Evolutionary conservation across 164 flowering plant genomes (phyloP).

Genomic region (Vitis labrusca): DNA sequence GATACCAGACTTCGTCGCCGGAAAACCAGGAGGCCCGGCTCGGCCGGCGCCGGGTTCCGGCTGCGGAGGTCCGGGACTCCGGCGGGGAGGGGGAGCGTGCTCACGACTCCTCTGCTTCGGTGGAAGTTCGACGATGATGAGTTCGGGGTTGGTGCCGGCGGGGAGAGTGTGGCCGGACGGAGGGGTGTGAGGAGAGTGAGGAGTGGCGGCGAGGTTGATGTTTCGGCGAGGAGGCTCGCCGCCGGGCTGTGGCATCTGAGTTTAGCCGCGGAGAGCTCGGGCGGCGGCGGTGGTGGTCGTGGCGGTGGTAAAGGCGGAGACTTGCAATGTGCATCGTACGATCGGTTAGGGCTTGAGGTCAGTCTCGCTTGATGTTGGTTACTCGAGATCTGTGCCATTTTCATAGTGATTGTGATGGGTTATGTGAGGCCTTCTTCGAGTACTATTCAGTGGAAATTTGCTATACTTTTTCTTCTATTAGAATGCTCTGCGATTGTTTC

Average conservation of each 20-base stretch:
- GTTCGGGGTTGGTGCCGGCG: slow-evolving; percentile 13
- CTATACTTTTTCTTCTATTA: too few species aligned
- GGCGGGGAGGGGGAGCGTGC: slow-evolving; percentile 57
- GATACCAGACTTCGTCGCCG: slow-evolving; percentile 25
- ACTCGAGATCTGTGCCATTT: too few species aligned
- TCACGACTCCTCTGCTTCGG: slow-evolving; percentile 77
- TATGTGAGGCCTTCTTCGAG: too few species aligned
- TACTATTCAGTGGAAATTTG: too few species aligned
- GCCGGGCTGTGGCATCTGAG: slow-evolving; percentile 68
- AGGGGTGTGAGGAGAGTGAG: slow-evolving; percentile 31
- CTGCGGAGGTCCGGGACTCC: slow-evolving; percentile 29
- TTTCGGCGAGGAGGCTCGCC: slow-evolving; percentile 85
- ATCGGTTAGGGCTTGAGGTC: too few species aligned
- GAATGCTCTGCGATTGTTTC: too few species aligned
- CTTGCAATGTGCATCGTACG: too few species aligned
- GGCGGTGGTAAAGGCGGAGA: slow-evolving; percentile 17
- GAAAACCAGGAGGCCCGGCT: slow-evolving; percentile 26
- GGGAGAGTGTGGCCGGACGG: slow-evolving; percentile 20
- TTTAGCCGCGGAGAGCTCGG: too few species aligned
- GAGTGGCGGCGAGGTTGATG: slow-evolving; percentile 19
- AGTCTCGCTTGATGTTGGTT: too few species aligned
- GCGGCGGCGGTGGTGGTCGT: slow-evolving; percentile 38
- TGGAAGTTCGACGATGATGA: slow-evolving; percentile 69
- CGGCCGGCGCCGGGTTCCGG: slow-evolving; percentile 18
- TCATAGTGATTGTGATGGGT: too few species aligned